Conservation (phyloP, 1,284 basidiomycete genomes). For the Tetrapyrgos nigripes region DNA sequence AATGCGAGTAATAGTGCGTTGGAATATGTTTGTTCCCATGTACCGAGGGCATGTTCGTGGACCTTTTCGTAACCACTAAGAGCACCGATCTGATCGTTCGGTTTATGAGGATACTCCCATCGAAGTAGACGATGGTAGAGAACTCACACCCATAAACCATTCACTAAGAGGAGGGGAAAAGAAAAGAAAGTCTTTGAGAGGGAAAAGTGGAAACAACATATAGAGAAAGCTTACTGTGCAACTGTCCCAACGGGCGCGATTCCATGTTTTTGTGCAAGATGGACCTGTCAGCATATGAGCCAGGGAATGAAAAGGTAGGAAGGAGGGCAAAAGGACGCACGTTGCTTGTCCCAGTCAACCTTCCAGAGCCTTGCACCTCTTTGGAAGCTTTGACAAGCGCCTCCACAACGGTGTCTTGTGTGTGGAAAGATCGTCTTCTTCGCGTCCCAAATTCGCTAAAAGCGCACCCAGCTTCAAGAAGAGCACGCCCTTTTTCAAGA, state of each 20-base stretch:
- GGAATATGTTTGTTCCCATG: slow-evolving; percentile 86
- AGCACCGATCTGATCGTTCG: slow-evolving; percentile 74
- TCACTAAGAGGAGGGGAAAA: slow-evolving; percentile 57
- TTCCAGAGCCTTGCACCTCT: slow-evolving; percentile 59
- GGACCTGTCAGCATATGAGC: slow-evolving; percentile 56
- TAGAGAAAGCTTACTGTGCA: slow-evolving; percentile 72
- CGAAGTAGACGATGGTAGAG: neutral
- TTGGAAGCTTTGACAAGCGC: slow-evolving; percentile 71
- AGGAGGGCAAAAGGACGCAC: slow-evolving; percentile 45
- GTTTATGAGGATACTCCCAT: neutral
- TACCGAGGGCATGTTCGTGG: slow-evolving; percentile 75
- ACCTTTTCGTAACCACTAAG: slow-evolving; percentile 80
- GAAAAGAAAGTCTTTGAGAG: slow-evolving; percentile 5
- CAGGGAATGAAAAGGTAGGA: slow-evolving; percentile 6
- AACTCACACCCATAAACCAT: slow-evolving; percentile 91
- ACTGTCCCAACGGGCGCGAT: slow-evolving; percentile 83
- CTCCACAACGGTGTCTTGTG: slow-evolving; percentile 83
- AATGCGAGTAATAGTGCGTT: slow-evolving; percentile 73
- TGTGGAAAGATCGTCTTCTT: slow-evolving; percentile 79
- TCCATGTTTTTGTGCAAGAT: slow-evolving; percentile 80
- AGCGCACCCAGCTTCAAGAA: slow-evolving; percentile 75
- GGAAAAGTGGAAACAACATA: neutral
- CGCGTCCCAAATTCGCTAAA: slow-evolving; percentile 97
- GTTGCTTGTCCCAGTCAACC: slow-evolving; percentile 88
- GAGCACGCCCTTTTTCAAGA: slow-evolving; percentile 70